Base-by-base conservation (phyloP, 352 stramenopile species). In the Elongisporangium undulatum region DNA sequence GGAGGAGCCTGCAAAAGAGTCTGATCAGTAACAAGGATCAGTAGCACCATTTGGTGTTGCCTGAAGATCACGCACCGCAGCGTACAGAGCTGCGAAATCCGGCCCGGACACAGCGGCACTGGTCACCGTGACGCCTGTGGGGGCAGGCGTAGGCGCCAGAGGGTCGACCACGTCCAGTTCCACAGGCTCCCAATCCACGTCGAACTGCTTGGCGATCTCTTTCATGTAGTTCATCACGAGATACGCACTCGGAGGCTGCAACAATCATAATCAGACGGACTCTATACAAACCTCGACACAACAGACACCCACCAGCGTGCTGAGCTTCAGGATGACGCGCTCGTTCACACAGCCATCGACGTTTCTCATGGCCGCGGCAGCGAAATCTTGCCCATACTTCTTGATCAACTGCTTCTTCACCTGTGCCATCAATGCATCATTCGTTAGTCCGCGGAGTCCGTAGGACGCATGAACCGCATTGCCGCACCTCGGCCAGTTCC, bases 191-290 rank as follows among this genome's bases (percentile, higher is more conserved):
- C 95, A 99, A 51, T 96, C 71, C n/a, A 99, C 89, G 13, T 97
- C 89, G 67, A 96, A 97, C 64, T 98, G 87, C 59, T 98, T 96
- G 7, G 92, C 92, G 68, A 98, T 98, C 64, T 96, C 90, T 51
- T 98, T 97, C 77, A 99, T 89, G 79, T 98, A 98, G 21, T 95
- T 97, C 24, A 98, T 87, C 19, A 98, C 95, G 9, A 98, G 63
- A 56, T 96, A 98, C 7, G 93, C 94, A 51, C 89, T 96, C 1
- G 96, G 96, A n/a, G 95, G 96, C 71, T 92, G 61, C 13, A 45
- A 6, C 19, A 52, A 45, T 19, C 23, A 56, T 49, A 4, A 21
- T 48, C 22, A 17, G 15, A 17, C 24, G 15, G 13, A 20, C 19
- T 48, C 19, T 26, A 17, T 9, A 59, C 3, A 49, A 21, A 48